Base-by-base conservation (phyloP, 2,329 filamentous ascomycete genomes). In the Alternaria ventricosa region DNA sequence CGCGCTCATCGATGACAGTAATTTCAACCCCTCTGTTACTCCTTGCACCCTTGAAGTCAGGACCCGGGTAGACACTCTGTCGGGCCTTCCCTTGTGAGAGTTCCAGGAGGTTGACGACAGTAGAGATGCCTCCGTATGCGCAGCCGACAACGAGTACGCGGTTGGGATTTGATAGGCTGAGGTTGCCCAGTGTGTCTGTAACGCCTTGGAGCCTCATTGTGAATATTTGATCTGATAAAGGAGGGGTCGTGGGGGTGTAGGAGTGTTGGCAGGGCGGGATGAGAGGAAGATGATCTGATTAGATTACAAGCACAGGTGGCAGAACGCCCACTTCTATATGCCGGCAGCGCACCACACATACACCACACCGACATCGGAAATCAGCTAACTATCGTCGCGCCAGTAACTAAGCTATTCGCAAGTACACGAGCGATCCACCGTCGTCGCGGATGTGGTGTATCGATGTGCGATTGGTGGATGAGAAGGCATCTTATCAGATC, bases 1-100 rank as follows among this genome's bases (percentile, higher is more conserved):
- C 92, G n/a, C 90, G 84, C 78, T 94, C 90, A 71, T 94, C 91
- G 23, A 92, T 88, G 22, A 94, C 85, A 22, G 90, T 93, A 55
- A 94, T 89, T 41, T 93, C 86, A 13, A 92, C 79, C 1, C 87
- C 84, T 47, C 90, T 82, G 23, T 82, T 83, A 47, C 83, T 81
- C 20, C 65, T 75, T 28, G 44, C 69, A 43, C 69, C 76, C 58
- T 67, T 80, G 68, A 79, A 75, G 22, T 78, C 76, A 28, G 70
- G 84, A 8, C 74, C 71, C 44, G 76, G 71, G 55, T 79, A 77
- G 8, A 74, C 67, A 70, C 73, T 85, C 80, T 83, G 81, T 13
- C 88, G 85, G 8, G 79, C 74, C 63, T 83, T 80, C 18, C 89
- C 89, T 61, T 86, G 83, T 63, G 87, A 87, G 36, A 91, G 83